Evolutionary conservation across 2,329 filamentous ascomycete species (phyloP).

Genomic region (Phialophora expanda): DNA sequence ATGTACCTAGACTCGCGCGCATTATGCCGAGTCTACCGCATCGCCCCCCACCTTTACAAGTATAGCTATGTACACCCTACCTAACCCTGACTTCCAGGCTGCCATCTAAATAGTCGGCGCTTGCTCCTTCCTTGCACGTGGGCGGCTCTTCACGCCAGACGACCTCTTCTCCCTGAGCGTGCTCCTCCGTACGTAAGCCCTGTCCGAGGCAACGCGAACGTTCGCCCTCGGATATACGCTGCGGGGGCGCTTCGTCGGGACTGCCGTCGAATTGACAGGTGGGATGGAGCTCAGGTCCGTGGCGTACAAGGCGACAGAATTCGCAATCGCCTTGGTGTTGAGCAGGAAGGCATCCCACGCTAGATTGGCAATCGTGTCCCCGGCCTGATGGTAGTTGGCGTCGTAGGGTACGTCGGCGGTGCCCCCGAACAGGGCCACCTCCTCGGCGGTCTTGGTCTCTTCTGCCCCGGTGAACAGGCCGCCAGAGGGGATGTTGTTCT

Average conservation of each 20-base stretch:
- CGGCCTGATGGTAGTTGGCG: constrained; percentile 61
- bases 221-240: not conserved
- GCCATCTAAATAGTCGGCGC: not conserved
- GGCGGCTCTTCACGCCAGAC: not conserved
- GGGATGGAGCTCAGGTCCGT: constrained; percentile 70
- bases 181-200: not conserved
- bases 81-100: too few relatives aligned
- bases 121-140: not conserved
- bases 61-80: too few relatives aligned
- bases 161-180: not conserved
- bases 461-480: constrained; percentile 81
- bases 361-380: constrained; percentile 61
- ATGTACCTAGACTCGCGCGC: too few relatives aligned
- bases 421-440: constrained; percentile 73
- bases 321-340: constrained; percentile 67
- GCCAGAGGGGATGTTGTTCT: constrained; percentile 72
- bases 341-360: constrained; percentile 60
- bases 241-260: not conserved
- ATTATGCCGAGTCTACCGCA: too few relatives aligned
- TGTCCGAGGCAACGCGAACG: constrained; percentile 36
- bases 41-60: too few relatives aligned
- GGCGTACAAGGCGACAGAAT: constrained; percentile 74
- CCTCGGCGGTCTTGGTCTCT: constrained; percentile 71
- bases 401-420: constrained; percentile 64
- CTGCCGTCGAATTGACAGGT: not conserved